These are phyloP conservation scores for Anisodus tanguticus DNA, from an alignment of 257 asterid genomes.

Conservation along the genomic window DNA sequence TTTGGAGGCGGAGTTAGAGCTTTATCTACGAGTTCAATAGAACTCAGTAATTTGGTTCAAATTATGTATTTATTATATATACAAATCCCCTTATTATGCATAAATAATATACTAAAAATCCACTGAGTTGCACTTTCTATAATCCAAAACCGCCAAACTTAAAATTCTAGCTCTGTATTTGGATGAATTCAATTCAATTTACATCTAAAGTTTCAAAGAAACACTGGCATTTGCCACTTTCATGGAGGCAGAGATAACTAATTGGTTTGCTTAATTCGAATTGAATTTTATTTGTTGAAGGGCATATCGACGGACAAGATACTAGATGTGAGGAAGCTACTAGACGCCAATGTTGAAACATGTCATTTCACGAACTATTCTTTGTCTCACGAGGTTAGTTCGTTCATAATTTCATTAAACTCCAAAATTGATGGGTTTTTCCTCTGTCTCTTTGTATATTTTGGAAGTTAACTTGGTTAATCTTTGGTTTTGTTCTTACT, in stretches of 20 bases:
- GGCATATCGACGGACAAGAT: slow-evolving; percentile 95
- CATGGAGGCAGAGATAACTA: background rate
- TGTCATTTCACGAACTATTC: slow-evolving; percentile 69
- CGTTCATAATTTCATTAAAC: slow-evolving; percentile 2
- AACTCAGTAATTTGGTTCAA: too few species aligned
- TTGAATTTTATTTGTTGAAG: slow-evolving; percentile 40
- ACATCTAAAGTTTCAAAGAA: background rate
- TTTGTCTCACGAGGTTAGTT: slow-evolving; percentile 64
- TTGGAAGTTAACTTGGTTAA: background rate
- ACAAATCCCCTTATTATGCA: too few species aligned
- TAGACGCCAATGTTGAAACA: slow-evolving; percentile 74
- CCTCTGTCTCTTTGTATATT: background rate
- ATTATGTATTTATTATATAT: too few species aligned
- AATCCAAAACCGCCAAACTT: too few species aligned
- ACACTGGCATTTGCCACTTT: background rate
- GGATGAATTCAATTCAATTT: background rate
- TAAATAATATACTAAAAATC: too few species aligned
- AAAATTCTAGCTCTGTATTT: too few species aligned
- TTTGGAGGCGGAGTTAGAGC: too few species aligned
- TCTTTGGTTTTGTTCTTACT: background rate
- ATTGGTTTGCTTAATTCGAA: background rate
- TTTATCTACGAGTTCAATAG: too few species aligned
- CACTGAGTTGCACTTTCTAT: too few species aligned
- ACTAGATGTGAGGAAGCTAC: slow-evolving; percentile 81
- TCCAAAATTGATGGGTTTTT: background rate